Evolutionary conservation across 1,139 yeast genomes (phyloP).

Genomic region (Geotrichum macrosporum): DNA sequence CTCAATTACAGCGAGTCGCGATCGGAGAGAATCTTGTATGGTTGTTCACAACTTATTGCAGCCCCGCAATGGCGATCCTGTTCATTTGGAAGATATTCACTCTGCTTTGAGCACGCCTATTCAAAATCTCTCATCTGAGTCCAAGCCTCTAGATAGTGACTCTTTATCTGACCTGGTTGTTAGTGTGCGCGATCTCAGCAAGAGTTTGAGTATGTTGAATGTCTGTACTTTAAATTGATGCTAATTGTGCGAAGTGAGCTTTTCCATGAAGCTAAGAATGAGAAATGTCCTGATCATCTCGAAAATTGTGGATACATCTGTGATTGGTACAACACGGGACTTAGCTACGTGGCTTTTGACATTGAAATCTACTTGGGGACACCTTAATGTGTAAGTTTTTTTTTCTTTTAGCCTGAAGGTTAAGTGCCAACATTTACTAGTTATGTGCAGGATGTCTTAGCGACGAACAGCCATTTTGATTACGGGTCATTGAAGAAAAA

Average conservation of each 20-base stretch:
- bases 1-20: not conserved
- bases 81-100: not conserved
- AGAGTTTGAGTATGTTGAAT: conserved; percentile 34
- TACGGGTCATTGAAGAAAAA: conserved; percentile 39
- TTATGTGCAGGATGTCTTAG: conserved; percentile 52
- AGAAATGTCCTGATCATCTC: conserved; percentile 61
- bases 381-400: conserved; percentile 34
- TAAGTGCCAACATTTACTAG: conserved; percentile 11
- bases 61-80: not conserved
- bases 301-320: conserved; percentile 59
- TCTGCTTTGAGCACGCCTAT: not conserved
- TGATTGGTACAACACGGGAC: conserved; percentile 52
- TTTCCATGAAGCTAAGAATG: conserved; percentile 55
- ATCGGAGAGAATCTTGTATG: conserved; percentile 3
- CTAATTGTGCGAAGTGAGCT: conserved; percentile 26
- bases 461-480: conserved; percentile 45
- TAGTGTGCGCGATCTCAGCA: conserved; percentile 41
- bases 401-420: not conserved
- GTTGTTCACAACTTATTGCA: conserved; percentile 2
- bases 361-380: conserved; percentile 40
- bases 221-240: not conserved
- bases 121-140: not conserved
- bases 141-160: conserved; percentile 35
- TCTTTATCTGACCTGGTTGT: conserved; percentile 42
- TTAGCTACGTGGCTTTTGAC: conserved; percentile 55